Conservation (phyloP, 2,329 filamentous ascomycete species). For the Exophiala xenobiotica region DNA sequence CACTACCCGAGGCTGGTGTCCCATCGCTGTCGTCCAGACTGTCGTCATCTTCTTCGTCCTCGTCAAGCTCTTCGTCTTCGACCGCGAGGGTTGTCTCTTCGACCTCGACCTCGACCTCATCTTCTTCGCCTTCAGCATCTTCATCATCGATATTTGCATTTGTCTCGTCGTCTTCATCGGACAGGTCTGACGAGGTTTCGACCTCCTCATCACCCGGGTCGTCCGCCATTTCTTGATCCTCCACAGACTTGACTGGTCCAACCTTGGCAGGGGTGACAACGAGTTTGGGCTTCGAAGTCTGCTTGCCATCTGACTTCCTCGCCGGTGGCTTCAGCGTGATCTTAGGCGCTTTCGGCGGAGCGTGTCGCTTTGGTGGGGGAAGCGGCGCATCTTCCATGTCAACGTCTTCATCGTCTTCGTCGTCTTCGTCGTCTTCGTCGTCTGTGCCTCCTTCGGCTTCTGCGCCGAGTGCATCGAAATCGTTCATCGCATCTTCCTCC, state of each 20-base stretch:
- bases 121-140: slow-evolving; percentile 42
- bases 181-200: slow-evolving; percentile 46
- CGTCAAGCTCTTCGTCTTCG: slow-evolving; percentile 40
- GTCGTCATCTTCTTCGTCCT: slow-evolving; percentile 43
- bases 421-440: slow-evolving; percentile 35
- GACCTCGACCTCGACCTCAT: slow-evolving; percentile 35
- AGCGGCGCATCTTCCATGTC: slow-evolving; percentile 49
- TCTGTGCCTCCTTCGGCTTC: slow-evolving; percentile 35
- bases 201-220: slow-evolving; percentile 55
- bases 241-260: slow-evolving; percentile 44
- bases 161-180: slow-evolving; percentile 48
- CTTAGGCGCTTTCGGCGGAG: slow-evolving; percentile 27
- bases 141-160: slow-evolving; percentile 38
- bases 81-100: slow-evolving; percentile 38
- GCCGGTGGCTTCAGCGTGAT: slow-evolving; percentile 30
- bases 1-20: slow-evolving; percentile 49
- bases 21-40: slow-evolving; percentile 45
- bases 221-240: slow-evolving; percentile 49
- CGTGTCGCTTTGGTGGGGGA: slow-evolving; percentile 32
- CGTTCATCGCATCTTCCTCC: slow-evolving; percentile 29
- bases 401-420: slow-evolving; percentile 37
- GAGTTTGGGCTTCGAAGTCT: slow-evolving; percentile 39
- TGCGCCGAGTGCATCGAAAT: slow-evolving; percentile 34
- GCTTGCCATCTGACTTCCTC: slow-evolving; percentile 32
- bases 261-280: slow-evolving; percentile 38